Conservation (phyloP, 2,329 filamentous ascomycete species). For the Dactylellina parvicollis region DNA sequence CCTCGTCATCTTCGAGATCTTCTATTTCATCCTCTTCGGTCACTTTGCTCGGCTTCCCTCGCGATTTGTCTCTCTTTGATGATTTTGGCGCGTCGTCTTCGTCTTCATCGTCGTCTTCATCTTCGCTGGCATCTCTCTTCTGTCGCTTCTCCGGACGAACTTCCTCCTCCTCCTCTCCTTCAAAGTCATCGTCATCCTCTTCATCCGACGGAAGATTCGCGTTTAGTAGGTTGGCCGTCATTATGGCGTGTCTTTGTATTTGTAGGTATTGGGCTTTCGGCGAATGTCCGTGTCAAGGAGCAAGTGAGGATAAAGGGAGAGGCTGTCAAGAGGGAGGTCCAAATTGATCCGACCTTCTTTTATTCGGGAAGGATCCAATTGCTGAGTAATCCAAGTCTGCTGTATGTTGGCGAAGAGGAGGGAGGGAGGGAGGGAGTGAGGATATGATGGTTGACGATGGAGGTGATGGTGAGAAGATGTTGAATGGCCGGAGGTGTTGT, state of each 20-base stretch:
- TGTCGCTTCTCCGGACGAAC: slow-evolving; percentile 38
- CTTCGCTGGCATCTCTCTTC: slow-evolving; percentile 36
- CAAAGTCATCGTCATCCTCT: slow-evolving; percentile 55
- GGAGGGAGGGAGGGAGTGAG: not conserved
- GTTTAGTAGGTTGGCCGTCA: slow-evolving; percentile 36
- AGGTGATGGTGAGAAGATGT: not conserved
- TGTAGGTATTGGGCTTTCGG: not conserved
- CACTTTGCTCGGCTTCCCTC: slow-evolving; percentile 33
- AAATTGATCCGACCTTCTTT: not conserved
- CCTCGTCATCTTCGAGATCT: slow-evolving; percentile 54
- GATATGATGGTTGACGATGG: not conserved
- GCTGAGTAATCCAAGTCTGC: slow-evolving; percentile 17
- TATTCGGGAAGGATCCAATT: slow-evolving; percentile 35
- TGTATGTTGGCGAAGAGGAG: not conserved
- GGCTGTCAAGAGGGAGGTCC: not conserved
- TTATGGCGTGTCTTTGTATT: not conserved
- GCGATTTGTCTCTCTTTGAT: slow-evolving; percentile 26
- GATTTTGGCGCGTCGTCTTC: slow-evolving; percentile 54
- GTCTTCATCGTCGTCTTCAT: slow-evolving; percentile 44
- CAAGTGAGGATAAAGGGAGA: not conserved
- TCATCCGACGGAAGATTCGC: slow-evolving; percentile 47
- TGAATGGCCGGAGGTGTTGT: slow-evolving; percentile 18
- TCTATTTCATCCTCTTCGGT: slow-evolving; percentile 50
- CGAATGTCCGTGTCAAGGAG: slow-evolving; percentile 4
- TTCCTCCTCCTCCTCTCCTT: slow-evolving; percentile 34